phyloP scores from a whole-genome alignment of 768 basidiomycete genomes.

The Mycena polygramma region DNA sequence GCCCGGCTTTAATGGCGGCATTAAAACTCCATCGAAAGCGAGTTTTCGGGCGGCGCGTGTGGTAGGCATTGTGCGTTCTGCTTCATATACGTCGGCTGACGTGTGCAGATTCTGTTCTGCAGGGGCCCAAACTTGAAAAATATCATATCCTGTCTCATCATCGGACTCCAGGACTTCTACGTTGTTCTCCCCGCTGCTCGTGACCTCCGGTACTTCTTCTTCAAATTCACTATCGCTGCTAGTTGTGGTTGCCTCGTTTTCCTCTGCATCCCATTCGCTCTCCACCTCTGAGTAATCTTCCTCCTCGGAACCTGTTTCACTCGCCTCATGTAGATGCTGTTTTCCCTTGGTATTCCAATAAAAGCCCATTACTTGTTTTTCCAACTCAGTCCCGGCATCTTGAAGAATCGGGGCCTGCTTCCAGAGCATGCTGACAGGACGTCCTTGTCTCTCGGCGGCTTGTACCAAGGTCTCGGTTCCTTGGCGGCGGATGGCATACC shows the following conservation, averaged over 20 bases:
- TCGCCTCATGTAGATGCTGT: neutral
- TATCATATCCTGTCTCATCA: neutral
- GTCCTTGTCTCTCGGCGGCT: neutral
- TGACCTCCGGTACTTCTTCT: neutral
- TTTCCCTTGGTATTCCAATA: neutral
- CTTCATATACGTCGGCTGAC: neutral
- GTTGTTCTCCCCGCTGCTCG: neutral
- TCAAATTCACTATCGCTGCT: too few species aligned
- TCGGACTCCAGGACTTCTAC: too few species aligned
- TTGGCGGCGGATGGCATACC: neutral
- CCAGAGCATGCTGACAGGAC: conserved; percentile 6
- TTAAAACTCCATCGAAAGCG: conserved; percentile 1
- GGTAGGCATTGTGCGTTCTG: neutral
- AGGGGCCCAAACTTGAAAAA: conserved; percentile 3
- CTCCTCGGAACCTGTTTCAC: too few species aligned
- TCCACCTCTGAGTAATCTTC: neutral
- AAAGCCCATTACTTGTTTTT: conserved; percentile 16
- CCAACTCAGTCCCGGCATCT: neutral
- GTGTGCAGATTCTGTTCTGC: rapidly evolving
- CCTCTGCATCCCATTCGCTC: too few species aligned
- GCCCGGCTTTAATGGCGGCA: neutral
- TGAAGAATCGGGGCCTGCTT: neutral
- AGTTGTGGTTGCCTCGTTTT: too few species aligned
- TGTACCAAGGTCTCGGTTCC: neutral
- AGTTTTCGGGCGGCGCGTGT: neutral